Base-by-base conservation (phyloP, 345 rosid genomes). In the Eucalyptus sp. region DNA sequence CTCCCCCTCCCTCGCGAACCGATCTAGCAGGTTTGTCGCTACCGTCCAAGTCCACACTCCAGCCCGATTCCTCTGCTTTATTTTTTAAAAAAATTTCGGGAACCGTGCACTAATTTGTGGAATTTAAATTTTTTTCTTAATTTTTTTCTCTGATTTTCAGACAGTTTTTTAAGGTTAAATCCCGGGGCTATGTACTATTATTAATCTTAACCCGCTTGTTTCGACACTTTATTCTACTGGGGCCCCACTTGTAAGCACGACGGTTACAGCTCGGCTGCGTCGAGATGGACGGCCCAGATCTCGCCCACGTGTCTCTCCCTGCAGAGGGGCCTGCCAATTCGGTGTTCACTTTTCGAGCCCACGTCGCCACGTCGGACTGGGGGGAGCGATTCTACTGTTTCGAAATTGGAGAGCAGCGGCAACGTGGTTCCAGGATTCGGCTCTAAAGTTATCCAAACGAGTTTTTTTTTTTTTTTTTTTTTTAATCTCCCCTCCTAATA, bases 11-110 rank as follows among this genome's bases (percentile, higher is more conserved):
- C 93, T 89, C 50, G 80, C 86, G 91, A 94, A 92, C 92, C 92
- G 93, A 94, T 91, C 94, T 89, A 90, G 92, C 94, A 91, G 91
- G 92, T 91, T 93, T 93, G 93, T 89, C 93, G 94, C 94, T 10
- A 76, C 84, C 84, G 48, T 7, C 84, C 84, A 76, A 76, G 84
- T 76, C 90, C 86, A 86, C 86, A 86, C 90, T 87, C 54, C 90
- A 89, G 94, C 92, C 86, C 66, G 91, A 90, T 91, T 93, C 90
- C 91, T 93, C 89, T 86, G 94, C 93, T 91, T 88, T 37, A 90
- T 93, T 90, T 92, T 76, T 10, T 76, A 25, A 58, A 58, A 58
- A 12, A 27, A 17, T 86, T 60, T 92, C 43, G 56, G 86, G 58
- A 76, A 76, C 48, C 15, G 83, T 76, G 83, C 83, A 18, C 84